Evolutionary conservation across 805 yeast genomes (phyloP).

Genomic region (Teunomyces tritomae): DNA sequence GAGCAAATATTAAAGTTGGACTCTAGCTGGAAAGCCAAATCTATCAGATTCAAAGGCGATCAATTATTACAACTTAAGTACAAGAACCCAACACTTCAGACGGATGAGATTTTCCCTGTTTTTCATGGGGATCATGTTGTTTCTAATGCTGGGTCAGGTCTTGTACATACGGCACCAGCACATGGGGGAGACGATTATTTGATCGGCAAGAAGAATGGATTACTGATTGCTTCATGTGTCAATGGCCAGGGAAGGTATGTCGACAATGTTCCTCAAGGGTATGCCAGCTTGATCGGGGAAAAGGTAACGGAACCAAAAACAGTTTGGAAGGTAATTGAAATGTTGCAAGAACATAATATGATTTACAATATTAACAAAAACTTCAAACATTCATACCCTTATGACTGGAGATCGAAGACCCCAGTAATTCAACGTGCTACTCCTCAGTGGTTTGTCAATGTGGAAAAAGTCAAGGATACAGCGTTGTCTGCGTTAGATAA

Average conservation of each 20-base stretch:
- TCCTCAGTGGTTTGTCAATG: constrained; percentile 95
- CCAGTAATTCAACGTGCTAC: constrained; percentile 95
- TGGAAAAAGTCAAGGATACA: constrained; percentile 62
- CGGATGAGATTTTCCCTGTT: constrained; percentile 48
- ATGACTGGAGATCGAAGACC: constrained; percentile 94
- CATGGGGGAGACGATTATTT: constrained; percentile 94
- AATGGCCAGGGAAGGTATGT: constrained; percentile 68
- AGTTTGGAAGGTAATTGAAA: constrained; percentile 50
- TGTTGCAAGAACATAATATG: constrained; percentile 44
- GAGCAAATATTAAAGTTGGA: constrained; percentile 35
- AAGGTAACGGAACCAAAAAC: constrained; percentile 25
- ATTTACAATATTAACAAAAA: constrained; percentile 46
- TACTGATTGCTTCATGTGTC: constrained; percentile 73
- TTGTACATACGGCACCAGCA: constrained; percentile 97
- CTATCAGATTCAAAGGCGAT: constrained; percentile 19
- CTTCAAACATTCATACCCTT: constrained; percentile 84
- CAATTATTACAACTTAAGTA: constrained; percentile 40
- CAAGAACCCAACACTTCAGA: constrained; percentile 50
- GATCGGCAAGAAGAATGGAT: constrained; percentile 55
- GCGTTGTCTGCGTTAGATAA: constrained; percentile 58
- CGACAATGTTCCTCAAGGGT: constrained; percentile 47
- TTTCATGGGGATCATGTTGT: constrained; percentile 82
- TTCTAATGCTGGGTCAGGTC: constrained; percentile 81
- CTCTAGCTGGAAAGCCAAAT: constrained; percentile 1
- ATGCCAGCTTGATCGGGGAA: constrained; percentile 45